Evolutionary conservation across 805 yeast genomes (phyloP), one percentile per base, ranked within the genome.

Genomic region (Priceomyces castillae): DNA sequence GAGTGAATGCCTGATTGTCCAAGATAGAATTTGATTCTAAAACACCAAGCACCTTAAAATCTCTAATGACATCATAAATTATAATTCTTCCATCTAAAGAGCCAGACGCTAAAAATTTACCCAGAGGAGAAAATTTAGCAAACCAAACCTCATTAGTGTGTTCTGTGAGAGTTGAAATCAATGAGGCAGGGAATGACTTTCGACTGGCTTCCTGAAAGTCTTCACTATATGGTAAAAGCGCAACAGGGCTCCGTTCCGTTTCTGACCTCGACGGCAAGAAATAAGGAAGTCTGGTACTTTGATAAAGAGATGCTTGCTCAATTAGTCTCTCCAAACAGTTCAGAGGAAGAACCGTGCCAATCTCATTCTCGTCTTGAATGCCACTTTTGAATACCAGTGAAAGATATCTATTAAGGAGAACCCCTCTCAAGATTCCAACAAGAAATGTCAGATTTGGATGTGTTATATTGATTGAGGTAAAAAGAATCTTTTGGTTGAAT

Each of bases 111-210:
- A 90, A 65, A 49, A 70, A 81, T 48, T 73, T 74, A 2, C 97
- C 97, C 63, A 78, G 76, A 37, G 89, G 86, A 4, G 94, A 84
- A 57, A 87, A 90, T 44, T 78, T 77, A 11, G 85, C 73, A 57
- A 73, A 84, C 97, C 97, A 90, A 10, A 88, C 92, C 59, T 90
- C 96, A 56, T 83, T 80, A 1, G 66, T 61, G 54, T 86, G 94
- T 35, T 72, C 68, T 1, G 63, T 50, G 5, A 86, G 62, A 0
- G 75, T 71, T 43, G 72, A 70, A 10, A 76, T 56, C 2, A 77
- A 60, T 2, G 65, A 65, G 16, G 70, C 70, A 1, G 89, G 88
- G 46, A 79, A 76, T 33, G 59, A 53, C 15, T 48, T 44, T 37
- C 50, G 51, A 37, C 50, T 56, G 14, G 30, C 23, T 12, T 48